Percentiles rank a stretch among this genome's conserved stretches.
These are phyloP conservation scores for Tripidium arundinaceum DNA, from an alignment of 202 grass and related monocot species.

Conservation along the genomic window DNA sequence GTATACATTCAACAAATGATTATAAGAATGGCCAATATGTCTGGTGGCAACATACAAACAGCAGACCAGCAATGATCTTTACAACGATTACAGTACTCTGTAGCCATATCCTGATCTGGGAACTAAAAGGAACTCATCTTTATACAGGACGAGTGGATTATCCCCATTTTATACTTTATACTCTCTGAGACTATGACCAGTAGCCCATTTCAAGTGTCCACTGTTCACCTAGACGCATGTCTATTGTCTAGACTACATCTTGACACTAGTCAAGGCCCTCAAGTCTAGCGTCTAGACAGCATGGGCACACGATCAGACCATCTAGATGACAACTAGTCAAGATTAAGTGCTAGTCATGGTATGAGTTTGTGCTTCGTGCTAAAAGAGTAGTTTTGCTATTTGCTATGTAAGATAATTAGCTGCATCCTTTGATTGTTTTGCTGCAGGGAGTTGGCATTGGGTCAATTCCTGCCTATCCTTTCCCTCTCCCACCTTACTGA, in stretches of 20 bases:
- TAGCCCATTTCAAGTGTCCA: neutral
- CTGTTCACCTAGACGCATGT: neutral
- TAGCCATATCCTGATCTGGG: neutral
- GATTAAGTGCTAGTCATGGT: neutral
- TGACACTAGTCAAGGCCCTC: neutral
- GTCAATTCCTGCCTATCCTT: neutral
- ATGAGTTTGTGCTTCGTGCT: neutral
- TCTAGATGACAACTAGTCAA: neutral
- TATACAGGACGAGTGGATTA: neutral
- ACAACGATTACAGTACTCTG: neutral
- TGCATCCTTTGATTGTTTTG: neutral
- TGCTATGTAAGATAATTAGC: neutral
- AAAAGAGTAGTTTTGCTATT: neutral
- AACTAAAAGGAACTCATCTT: conserved; percentile 20
- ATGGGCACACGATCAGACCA: neutral
- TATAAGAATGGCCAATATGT: neutral
- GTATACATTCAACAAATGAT: neutral
- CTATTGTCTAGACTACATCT: neutral
- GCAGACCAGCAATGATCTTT: neutral
- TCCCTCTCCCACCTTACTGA: neutral
- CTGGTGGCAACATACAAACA: neutral
- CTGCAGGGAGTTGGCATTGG: neutral
- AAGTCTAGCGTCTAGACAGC: neutral
- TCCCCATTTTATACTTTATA: neutral
- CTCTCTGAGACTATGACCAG: neutral